Conservation (phyloP, 1,284 basidiomycete genomes). For the Lentinula novae-zelandiae region DNA sequence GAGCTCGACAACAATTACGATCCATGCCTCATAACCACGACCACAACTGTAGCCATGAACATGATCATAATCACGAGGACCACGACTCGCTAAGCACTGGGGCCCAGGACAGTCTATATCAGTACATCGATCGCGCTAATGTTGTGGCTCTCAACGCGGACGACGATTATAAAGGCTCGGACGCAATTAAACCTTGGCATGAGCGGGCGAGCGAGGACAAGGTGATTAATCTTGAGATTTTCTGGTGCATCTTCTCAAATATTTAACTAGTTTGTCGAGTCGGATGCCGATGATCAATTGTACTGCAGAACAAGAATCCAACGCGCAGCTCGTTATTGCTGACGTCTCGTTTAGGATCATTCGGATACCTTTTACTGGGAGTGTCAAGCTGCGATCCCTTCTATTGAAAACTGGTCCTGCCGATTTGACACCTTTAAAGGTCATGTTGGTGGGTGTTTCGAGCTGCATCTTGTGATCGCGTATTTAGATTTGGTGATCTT, state of each 20-base stretch:
- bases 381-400: conserved; percentile 71
- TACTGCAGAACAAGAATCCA: conserved; percentile 28
- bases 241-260: not conserved
- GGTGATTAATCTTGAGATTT: conserved; percentile 33
- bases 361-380: conserved; percentile 76
- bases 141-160: conserved; percentile 67
- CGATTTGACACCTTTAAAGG: conserved; percentile 66
- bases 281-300: conserved; percentile 83
- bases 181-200: conserved; percentile 77
- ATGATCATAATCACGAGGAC: conserved; percentile 49
- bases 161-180: conserved; percentile 39
- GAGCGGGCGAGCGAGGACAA: conserved; percentile 57
- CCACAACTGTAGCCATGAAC: conserved; percentile 48
- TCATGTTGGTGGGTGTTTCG: conserved; percentile 50
- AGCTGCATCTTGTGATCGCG: not conserved
- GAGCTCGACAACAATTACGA: conserved; percentile 24
- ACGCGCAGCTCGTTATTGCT: conserved; percentile 6
- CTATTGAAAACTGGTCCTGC: conserved; percentile 73
- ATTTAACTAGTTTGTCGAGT: conserved; percentile 60
- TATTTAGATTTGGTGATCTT: conserved; percentile 1
- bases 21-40: conserved; percentile 44
- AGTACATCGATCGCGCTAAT: conserved; percentile 67
- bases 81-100: conserved; percentile 45
- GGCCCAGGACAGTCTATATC: conserved; percentile 66
- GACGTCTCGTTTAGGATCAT: conserved; percentile 50